Evolutionary conservation across 179 eudicot genomes (phyloP), one percentile per base, ranked within the genome.

Genomic region (Drosera spatulata): DNA sequence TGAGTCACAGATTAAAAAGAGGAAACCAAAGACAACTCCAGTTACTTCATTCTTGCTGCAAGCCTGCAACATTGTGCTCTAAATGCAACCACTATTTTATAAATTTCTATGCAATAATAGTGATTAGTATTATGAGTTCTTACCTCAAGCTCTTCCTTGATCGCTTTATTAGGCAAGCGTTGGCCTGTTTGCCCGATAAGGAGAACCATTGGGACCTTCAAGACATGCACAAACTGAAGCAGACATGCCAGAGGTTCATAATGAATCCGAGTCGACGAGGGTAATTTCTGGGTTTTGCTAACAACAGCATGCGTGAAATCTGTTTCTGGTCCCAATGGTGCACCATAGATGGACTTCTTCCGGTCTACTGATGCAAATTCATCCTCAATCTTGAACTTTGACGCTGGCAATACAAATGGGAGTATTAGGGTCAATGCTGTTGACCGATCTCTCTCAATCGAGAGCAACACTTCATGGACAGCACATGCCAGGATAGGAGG

Each of bases 401-500:
- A 65, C 41, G 69, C 71, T 57, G 81, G 76, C 56, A 85, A 68
- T 48, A 88, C 41, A 62, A 71, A 69, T 55, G 96, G 96, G 42
- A 85, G 69, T 22, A 78, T 72, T 5, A 88, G 43, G 6, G 80
- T 69, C 47, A 80, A 75, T 51, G 67, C 39, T 59, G 64, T 59
- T n/a, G 82, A 73, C 41, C 45, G 58, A 64, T 61, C 70, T 53
- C 63, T 87, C 50, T 59, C 75, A 6, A 59, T 63, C 46, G 85
- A 62, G 50, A 79, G 68, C 62, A 88, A 71, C 42, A 83, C 80
- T 69, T 88, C 94, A 66, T 77, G 76, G 64, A 88, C 44, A 11
- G 82, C 87, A 76, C 94, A 85, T 61, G 77, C 81, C 72, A 85
- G 64, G 66, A 81, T 37, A 56, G 96, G 96, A 48, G 94, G 79